Evolutionary conservation across 768 basidiomycete species (phyloP), one percentile per base, ranked within the genome.

Genomic region (Pulveroboletus sp.): DNA sequence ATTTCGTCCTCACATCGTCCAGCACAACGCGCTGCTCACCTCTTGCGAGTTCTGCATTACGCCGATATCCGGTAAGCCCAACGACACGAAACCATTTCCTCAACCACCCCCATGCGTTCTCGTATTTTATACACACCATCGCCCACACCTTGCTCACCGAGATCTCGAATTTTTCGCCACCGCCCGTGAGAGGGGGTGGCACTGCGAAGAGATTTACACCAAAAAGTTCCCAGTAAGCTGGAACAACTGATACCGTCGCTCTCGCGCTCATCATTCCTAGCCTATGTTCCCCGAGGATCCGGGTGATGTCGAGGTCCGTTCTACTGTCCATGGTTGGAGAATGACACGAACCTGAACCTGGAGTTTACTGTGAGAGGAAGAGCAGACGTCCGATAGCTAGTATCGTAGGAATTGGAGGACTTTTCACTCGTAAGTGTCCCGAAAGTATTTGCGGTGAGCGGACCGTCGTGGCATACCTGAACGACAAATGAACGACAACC

Each of bases 211-310:
- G 59, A 76, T 93, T 19, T 60, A 89, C 5, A 81, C 76, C 4
- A 75, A 78, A 58, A 78, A 68, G 50, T 87, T 81, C 56, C 76
- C 83, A 24, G 89, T 87, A 47, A 32, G 81, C 50, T 6, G 31
- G 12, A n/a, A 10, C n/a, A 2, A 6, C 5, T 16, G 13, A 19
- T 10, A 2, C n/a, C 9, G 5, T 44, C 1, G 13, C 4, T 12
- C 24, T 43, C 24, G 4, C 14, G 6, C 38, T 14, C 27, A 59
- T 37, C 14, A 19, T 43, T 51, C 50, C 2, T 53, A 91, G 87
- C 83, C 86, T 1, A 95, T 95, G 93, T 95, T 95, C 58, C 86
- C 85, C 0, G 82, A 92, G 5, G 93, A 96, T 69, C 69, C 80
- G 1, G 93, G 93, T 9, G 87, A 88, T 45, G 84, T 82, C 55